Percentiles rank a stretch among this genome's conserved stretches.
Evolutionary conservation across 345 rosid species (phyloP).

Genomic region (Clarkia xantiana): DNA sequence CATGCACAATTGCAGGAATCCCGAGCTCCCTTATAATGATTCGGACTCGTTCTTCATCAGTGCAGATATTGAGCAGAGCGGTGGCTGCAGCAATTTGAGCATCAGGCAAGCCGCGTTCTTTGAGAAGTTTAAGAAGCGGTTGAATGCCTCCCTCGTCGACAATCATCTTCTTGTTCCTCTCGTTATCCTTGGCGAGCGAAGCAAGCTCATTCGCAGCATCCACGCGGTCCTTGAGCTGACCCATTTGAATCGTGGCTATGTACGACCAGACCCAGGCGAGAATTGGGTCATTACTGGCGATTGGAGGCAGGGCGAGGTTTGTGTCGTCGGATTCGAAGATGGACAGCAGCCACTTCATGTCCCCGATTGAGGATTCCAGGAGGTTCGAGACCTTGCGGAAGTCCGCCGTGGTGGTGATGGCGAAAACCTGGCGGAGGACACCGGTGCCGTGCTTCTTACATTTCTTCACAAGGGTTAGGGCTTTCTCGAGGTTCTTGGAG

Average conservation of each 20-base stretch:
- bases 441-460: slow-evolving; percentile 10
- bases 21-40: slow-evolving; percentile 24
- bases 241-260: slow-evolving; percentile 25
- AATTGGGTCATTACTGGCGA: slow-evolving; percentile 20
- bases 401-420: slow-evolving; percentile 13
- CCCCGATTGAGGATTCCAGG: slow-evolving; percentile 12
- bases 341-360: slow-evolving; percentile 12
- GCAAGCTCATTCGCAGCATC: slow-evolving; percentile 45
- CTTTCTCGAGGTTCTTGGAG: slow-evolving; percentile 9
- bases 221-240: slow-evolving; percentile 24
- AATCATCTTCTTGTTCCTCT: slow-evolving; percentile 46
- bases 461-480: slow-evolving; percentile 11
- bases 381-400: slow-evolving; percentile 8
- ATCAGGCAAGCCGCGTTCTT: slow-evolving; percentile 34
- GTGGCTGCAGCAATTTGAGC: slow-evolving; percentile 35
- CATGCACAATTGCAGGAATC: slow-evolving; percentile 26
- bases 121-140: slow-evolving; percentile 38
- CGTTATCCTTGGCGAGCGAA: slow-evolving; percentile 34
- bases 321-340: slow-evolving; percentile 8
- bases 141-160: slow-evolving; percentile 42
- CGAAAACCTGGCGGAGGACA: slow-evolving; percentile 12
- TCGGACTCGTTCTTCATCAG: slow-evolving; percentile 22
- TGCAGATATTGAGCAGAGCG: slow-evolving; percentile 23
- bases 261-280: slow-evolving; percentile 19
- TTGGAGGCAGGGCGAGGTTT: slow-evolving; percentile 15